Evolutionary conservation across 257 asterid species (phyloP).

Genomic region (Solanum dulcamara): DNA sequence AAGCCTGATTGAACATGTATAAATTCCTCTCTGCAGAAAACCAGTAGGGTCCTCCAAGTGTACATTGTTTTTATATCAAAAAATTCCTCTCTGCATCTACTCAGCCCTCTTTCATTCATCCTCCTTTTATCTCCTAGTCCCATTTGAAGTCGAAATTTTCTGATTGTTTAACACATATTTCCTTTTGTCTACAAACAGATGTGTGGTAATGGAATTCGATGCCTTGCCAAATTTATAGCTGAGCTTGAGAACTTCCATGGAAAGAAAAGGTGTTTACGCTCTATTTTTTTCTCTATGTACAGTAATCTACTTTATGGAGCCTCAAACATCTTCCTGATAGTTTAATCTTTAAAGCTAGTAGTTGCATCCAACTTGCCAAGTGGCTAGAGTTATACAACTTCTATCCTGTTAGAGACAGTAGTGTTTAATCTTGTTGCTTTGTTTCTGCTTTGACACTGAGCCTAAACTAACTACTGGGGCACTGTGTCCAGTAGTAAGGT

Average conservation of each 20-base stretch:
- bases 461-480: too few relatives aligned
- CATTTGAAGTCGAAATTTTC: not conserved
- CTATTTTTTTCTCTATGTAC: not conserved
- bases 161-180: not conserved
- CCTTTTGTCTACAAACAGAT: conserved; percentile 26
- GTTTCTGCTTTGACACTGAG: too few relatives aligned
- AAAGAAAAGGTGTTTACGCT: conserved; percentile 43
- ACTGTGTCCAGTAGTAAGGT: too few relatives aligned
- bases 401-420: too few relatives aligned
- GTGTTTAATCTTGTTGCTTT: too few relatives aligned
- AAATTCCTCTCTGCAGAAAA: not conserved
- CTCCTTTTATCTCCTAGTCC: not conserved
- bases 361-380: too few relatives aligned
- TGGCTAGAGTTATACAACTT: too few relatives aligned
- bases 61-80: not conserved
- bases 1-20: not conserved
- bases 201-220: conserved; percentile 98
- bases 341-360: too few relatives aligned
- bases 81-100: not conserved
- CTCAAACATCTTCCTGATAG: not conserved
- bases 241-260: conserved; percentile 70
- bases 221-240: conserved; percentile 75
- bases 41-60: not conserved
- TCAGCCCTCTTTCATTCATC: not conserved
- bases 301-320: not conserved